phyloP scores from a whole-genome alignment of 257 asterid genomes.

The Jacaranda mimosifolia region DNA sequence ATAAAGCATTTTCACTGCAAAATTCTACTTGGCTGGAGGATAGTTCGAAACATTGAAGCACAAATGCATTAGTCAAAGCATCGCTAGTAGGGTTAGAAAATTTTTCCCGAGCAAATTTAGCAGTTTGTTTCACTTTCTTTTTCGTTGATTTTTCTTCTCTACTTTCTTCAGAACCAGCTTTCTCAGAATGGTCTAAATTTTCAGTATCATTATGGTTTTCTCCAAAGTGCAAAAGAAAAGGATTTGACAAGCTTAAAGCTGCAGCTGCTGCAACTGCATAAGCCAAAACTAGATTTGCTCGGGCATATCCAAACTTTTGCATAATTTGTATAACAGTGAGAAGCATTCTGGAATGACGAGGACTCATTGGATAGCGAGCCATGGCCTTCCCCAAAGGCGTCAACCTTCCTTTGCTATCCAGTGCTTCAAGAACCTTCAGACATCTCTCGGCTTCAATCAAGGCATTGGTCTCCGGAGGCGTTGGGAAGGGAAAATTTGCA shows the following conservation, averaged over 20 bases:
- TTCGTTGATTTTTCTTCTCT: constrained; percentile 63
- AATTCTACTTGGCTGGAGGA: constrained; percentile 58
- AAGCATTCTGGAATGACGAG: constrained; percentile 98
- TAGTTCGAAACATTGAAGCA: constrained; percentile 82
- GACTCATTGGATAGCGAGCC: constrained; percentile 96
- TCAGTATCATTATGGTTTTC: constrained; percentile 49
- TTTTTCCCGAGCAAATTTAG: constrained; percentile 63
- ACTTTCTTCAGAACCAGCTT: constrained; percentile 40
- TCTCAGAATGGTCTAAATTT: constrained; percentile 40
- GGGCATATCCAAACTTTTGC: constrained; percentile 47
- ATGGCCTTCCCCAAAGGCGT: constrained; percentile 91
- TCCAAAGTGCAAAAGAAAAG: constrained; percentile 60
- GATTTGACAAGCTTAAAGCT: constrained; percentile 85
- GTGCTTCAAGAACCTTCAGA: constrained; percentile 89
- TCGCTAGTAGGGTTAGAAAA: constrained; percentile 83
- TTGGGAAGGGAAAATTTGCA: constrained; percentile 91
- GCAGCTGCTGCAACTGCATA: constrained; percentile 91
- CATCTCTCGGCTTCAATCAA: constrained; percentile 87
- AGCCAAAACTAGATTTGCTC: constrained; percentile 76
- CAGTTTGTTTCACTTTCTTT: constrained; percentile 74
- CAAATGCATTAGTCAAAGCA: constrained; percentile 71
- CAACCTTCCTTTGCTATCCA: constrained; percentile 74
- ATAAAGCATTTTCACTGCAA: constrained; percentile 65
- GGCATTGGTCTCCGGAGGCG: constrained; percentile 82
- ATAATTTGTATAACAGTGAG: constrained; percentile 87